Evolutionary conservation across 2,329 filamentous ascomycete genomes (phyloP).

Genomic region (Stromatinia cepivora): DNA sequence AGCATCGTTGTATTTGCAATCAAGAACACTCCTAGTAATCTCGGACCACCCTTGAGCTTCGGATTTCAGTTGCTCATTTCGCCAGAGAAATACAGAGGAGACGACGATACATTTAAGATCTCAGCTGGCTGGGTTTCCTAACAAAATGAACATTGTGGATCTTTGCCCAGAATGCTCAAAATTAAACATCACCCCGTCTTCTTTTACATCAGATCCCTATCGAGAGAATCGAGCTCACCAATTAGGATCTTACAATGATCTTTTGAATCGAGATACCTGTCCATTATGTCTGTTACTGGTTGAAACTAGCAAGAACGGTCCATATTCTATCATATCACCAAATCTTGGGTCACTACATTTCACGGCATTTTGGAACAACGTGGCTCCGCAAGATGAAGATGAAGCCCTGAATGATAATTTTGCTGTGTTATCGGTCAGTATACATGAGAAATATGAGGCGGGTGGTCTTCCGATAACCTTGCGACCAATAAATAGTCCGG

Average conservation of each 20-base stretch:
- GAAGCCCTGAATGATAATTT: background rate
- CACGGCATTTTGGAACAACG: background rate
- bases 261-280: background rate
- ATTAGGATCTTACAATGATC: constrained; percentile 9
- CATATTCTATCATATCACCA: background rate
- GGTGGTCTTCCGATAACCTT: background rate
- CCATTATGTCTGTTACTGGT: background rate
- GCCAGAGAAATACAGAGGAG: background rate
- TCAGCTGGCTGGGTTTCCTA: background rate
- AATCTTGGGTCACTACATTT: background rate
- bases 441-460: background rate
- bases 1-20: background rate
- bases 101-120: too few species aligned
- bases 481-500: background rate
- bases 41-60: background rate
- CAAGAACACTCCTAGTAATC: background rate
- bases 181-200: background rate
- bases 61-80: background rate
- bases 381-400: background rate
- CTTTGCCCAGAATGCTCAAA: background rate
- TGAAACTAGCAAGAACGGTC: background rate
- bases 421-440: background rate
- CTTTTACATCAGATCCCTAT: constrained; percentile 6
- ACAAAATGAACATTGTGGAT: background rate
- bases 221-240: background rate